phyloP scores from a whole-genome alignment of 164 flowering plant genomes.

The Nymphaea thermarum region DNA sequence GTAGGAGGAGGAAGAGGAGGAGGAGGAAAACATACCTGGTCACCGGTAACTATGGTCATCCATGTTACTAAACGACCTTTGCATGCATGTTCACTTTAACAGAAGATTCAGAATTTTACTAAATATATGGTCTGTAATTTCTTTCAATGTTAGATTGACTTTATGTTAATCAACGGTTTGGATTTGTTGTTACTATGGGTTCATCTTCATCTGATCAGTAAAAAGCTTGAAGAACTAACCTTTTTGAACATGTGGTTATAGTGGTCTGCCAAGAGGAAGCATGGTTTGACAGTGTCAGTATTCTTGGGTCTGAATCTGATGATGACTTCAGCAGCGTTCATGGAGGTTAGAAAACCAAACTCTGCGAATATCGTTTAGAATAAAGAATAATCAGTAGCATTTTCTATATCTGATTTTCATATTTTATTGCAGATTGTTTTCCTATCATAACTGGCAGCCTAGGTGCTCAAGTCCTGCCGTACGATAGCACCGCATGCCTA shows the following conservation, averaged over 20 bases:
- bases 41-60: too few relatives aligned
- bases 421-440: not conserved
- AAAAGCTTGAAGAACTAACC: not conserved
- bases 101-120: not conserved
- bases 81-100: not conserved
- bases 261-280: constrained; percentile 63
- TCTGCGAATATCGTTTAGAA: not conserved
- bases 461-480: not conserved
- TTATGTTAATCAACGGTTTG: too few relatives aligned
- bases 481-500: not conserved
- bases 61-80: too few relatives aligned
- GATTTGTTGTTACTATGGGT: not conserved
- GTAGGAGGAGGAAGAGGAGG: too few relatives aligned
- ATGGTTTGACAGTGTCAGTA: constrained; percentile 85
- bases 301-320: constrained; percentile 87
- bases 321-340: constrained; percentile 83
- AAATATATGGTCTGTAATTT: too few relatives aligned
- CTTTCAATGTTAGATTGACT: too few relatives aligned
- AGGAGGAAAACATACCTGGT: too few relatives aligned
- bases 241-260: constrained; percentile 19
- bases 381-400: not conserved
- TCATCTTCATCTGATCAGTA: not conserved
- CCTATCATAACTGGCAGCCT: not conserved
- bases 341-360: constrained; percentile 41
- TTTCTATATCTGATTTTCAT: not conserved